phyloP scores from a whole-genome alignment of 805 yeast species.

The Candida oleophila region DNA sequence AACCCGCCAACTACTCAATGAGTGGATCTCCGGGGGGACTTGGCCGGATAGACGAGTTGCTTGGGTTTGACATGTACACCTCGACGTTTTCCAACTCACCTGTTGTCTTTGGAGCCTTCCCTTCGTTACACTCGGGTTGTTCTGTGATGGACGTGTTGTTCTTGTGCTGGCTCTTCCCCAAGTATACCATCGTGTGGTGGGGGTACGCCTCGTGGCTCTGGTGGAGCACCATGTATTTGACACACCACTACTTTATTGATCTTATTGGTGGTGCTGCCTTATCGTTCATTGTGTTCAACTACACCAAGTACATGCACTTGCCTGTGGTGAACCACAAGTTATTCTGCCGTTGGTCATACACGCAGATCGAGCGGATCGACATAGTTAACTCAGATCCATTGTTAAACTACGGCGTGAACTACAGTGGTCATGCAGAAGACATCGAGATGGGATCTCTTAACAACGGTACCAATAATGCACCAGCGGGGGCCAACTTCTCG shows the following conservation, averaged over 20 bases:
- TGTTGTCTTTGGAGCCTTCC: constrained; percentile 88
- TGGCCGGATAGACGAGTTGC: constrained; percentile 75
- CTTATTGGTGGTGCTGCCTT: constrained; percentile 91
- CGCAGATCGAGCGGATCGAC: constrained; percentile 28
- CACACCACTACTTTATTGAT: constrained; percentile 95
- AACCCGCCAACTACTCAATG: constrained; percentile 90
- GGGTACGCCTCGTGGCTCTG: constrained; percentile 89
- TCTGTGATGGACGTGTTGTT: constrained; percentile 93
- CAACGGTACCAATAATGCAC: not conserved
- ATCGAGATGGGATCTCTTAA: constrained; percentile 1
- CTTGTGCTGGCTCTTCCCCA: constrained; percentile 80
- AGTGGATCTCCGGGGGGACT: constrained; percentile 95
- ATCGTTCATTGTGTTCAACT: constrained; percentile 65
- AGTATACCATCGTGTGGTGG: constrained; percentile 60
- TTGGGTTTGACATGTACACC: constrained; percentile 83
- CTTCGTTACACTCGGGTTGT: constrained; percentile 87
- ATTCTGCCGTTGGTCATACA: constrained; percentile 72
- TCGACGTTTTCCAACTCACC: constrained; percentile 83
- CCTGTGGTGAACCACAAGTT: constrained; percentile 56
- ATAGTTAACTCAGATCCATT: constrained; percentile 33
- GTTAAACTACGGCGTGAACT: constrained; percentile 5
- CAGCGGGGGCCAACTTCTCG: constrained; percentile 7
- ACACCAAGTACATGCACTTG: constrained; percentile 64
- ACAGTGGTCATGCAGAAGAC: not conserved
- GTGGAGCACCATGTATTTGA: constrained; percentile 98